A percentile compares a stretch with the other conserved stretches of the same genome.
Conservation (phyloP, 352 stramenopile species). For the Aphanomyces cochlioides region DNA sequence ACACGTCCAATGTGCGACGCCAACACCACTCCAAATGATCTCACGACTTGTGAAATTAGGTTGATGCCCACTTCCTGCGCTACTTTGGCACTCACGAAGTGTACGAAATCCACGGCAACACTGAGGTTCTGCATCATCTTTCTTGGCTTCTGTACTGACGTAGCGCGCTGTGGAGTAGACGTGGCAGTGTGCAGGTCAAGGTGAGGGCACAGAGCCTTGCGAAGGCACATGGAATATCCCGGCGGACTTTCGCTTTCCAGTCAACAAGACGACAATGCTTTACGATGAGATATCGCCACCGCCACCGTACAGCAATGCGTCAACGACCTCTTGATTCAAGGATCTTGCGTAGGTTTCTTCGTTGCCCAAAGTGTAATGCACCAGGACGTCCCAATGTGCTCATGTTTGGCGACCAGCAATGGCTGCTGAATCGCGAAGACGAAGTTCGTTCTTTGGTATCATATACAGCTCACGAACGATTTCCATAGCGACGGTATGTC, state of each 20-base stretch:
- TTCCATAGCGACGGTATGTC: constrained; percentile 54
- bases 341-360: constrained; percentile 41
- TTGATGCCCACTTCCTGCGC: constrained; percentile 83
- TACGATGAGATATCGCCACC: constrained; percentile 31
- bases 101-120: constrained; percentile 85
- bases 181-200: constrained; percentile 46
- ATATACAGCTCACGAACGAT: not conserved
- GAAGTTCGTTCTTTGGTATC: constrained; percentile 42
- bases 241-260: constrained; percentile 48
- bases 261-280: constrained; percentile 68
- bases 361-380: constrained; percentile 45
- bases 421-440: constrained; percentile 65
- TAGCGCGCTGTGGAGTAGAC: constrained; percentile 29
- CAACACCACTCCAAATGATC: not conserved
- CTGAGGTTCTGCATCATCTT: constrained; percentile 67
- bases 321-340: constrained; percentile 15
- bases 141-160: not conserved
- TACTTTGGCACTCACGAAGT: constrained; percentile 71
- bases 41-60: constrained; percentile 38
- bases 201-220: constrained; percentile 41
- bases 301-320: constrained; percentile 8
- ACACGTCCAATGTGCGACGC: constrained; percentile 84
- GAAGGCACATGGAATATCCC: constrained; percentile 50
- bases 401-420: constrained; percentile 89
- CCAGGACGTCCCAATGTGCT: constrained; percentile 82